Percentiles rank a stretch among this genome's conserved stretches.
phyloP scores from a whole-genome alignment of 768 basidiomycete species.

The Termitomyces sp. region DNA sequence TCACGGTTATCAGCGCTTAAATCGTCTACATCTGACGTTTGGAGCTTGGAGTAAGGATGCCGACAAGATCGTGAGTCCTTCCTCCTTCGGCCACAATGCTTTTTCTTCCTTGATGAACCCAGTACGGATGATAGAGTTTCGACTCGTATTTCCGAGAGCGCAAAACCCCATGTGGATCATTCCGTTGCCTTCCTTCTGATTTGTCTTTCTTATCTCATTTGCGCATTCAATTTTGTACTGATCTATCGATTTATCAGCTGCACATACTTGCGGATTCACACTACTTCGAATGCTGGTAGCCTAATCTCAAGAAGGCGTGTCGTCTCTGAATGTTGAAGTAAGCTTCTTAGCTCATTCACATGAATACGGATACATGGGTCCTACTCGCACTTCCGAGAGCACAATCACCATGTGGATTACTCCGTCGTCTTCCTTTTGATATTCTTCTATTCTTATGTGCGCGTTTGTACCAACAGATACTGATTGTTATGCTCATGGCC shows the following conservation, averaged over 20 bases:
- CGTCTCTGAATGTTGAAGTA: not conserved
- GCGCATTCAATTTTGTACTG: not conserved
- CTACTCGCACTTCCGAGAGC: constrained; percentile 16
- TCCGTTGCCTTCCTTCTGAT: constrained; percentile 64
- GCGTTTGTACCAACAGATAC: not conserved
- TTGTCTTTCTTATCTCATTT: not conserved
- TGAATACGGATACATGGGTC: constrained; percentile 16
- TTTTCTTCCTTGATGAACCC: constrained; percentile 8
- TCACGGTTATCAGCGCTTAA: not conserved
- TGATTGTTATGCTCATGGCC: not conserved
- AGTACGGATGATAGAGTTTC: constrained; percentile 19
- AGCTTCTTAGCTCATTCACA: not conserved
- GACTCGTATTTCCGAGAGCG: constrained; percentile 19
- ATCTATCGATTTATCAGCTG: not conserved
- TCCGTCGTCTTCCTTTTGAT: constrained; percentile 63
- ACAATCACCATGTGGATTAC: constrained; percentile 37
- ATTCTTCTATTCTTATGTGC: not conserved
- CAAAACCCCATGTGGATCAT: constrained; percentile 39
- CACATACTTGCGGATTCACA: not conserved
- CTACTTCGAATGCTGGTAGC: not conserved
- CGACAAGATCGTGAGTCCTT: constrained; percentile 1
- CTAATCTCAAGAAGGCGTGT: not conserved
- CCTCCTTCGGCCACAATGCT: not conserved
- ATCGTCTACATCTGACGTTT: not conserved
- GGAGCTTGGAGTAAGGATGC: not conserved